These are phyloP conservation scores for Saksenaea vasiformis DNA, from an alignment of 371 early-diverging fungal species.

Conservation along the genomic window DNA sequence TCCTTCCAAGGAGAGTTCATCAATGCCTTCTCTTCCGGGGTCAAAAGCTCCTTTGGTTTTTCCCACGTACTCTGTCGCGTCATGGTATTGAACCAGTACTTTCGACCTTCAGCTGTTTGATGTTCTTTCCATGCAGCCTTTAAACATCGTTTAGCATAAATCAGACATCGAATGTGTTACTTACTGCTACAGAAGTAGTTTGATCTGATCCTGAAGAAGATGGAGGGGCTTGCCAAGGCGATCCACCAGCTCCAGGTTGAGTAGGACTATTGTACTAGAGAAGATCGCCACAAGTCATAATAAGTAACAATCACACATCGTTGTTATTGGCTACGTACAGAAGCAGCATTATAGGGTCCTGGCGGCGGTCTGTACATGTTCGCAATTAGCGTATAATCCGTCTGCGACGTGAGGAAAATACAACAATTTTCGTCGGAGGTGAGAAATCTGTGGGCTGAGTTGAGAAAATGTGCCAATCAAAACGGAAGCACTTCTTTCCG, in stretches of 20 bases:
- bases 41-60: constrained; percentile 91
- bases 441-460: too few species aligned
- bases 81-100: constrained; percentile 82
- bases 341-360: neutral
- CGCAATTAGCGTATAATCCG: neutral
- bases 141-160: constrained; percentile 5
- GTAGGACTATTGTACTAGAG: constrained; percentile 6
- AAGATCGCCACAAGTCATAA: neutral
- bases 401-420: neutral
- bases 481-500: too few species aligned
- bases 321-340: neutral
- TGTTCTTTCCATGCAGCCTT: constrained; percentile 75
- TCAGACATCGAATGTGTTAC: neutral
- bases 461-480: too few species aligned
- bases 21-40: constrained; percentile 78
- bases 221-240: constrained; percentile 33
- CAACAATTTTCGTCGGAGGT: too few species aligned
- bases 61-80: constrained; percentile 91
- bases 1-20: constrained; percentile 85
- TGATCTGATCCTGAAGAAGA: constrained; percentile 6
- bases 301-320: neutral
- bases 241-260: constrained; percentile 12
- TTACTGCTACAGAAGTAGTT: constrained; percentile 17
- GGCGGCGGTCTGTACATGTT: constrained; percentile 1
- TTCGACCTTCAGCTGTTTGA: constrained; percentile 77